Evolutionary conservation across 805 yeast genomes (phyloP).

Genomic region (Wickerhamiella alocasiicola): DNA sequence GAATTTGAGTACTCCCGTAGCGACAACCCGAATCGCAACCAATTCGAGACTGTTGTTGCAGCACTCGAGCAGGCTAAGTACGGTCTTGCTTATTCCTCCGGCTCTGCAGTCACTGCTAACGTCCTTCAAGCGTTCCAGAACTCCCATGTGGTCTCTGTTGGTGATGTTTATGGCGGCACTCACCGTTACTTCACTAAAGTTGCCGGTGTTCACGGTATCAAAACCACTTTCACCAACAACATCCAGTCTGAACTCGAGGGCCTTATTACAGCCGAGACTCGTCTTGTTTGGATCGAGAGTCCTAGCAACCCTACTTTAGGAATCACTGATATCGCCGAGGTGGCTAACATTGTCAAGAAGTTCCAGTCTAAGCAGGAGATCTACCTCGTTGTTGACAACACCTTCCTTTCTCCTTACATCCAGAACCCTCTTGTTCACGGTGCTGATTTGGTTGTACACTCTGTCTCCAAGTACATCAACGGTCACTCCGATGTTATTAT

Average conservation of each 20-base stretch:
- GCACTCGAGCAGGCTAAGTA: constrained; percentile 62
- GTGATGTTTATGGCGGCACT: constrained; percentile 86
- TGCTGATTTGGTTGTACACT: constrained; percentile 79
- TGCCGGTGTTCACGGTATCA: constrained; percentile 66
- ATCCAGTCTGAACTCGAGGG: constrained; percentile 45
- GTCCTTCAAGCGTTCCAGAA: constrained; percentile 60
- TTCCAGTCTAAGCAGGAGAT: constrained; percentile 32
- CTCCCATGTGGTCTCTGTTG: constrained; percentile 64
- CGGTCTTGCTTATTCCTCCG: constrained; percentile 64
- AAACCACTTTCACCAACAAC: constrained; percentile 52
- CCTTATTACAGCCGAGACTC: constrained; percentile 49
- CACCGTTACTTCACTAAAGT: constrained; percentile 83
- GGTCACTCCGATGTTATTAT: constrained; percentile 88
- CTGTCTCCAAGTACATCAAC: constrained; percentile 81
- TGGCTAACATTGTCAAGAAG: constrained; percentile 40
- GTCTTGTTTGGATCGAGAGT: constrained; percentile 75
- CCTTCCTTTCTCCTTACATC: constrained; percentile 76
- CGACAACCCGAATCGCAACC: constrained; percentile 75
- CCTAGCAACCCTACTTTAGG: constrained; percentile 82
- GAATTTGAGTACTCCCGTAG: constrained; percentile 75
- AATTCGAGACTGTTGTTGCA: constrained; percentile 68
- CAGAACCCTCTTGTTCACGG: constrained; percentile 75
- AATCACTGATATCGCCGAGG: constrained; percentile 59
- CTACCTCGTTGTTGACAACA: constrained; percentile 70
- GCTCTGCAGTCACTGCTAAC: constrained; percentile 73